phyloP scores from a whole-genome alignment of 1,284 basidiomycete species.

The Fomitopsis pinicola region DNA sequence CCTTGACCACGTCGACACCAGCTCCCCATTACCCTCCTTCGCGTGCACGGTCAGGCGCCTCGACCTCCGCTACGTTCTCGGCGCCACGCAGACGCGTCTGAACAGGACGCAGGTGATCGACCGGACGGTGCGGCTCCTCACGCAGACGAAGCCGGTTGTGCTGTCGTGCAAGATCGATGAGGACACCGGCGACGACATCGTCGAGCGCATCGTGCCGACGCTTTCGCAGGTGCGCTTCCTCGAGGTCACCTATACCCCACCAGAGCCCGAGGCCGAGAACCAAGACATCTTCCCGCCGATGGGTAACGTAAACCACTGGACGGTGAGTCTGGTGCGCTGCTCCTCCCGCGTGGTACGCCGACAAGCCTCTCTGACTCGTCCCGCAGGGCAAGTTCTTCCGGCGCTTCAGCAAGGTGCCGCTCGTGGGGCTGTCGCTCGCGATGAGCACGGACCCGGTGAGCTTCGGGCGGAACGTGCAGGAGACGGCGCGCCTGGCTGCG shows the following conservation, averaged over 20 bases:
- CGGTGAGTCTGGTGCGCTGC: slow-evolving; percentile 11
- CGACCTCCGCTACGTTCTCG: slow-evolving; percentile 17
- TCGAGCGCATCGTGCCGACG: slow-evolving; percentile 15
- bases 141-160: slow-evolving; percentile 18
- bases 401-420: slow-evolving; percentile 13
- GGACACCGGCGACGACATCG: slow-evolving; percentile 6
- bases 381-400: slow-evolving; percentile 14
- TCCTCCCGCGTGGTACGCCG: background rate
- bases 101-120: background rate
- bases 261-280: background rate
- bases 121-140: slow-evolving; percentile 15
- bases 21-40: slow-evolving; percentile 18
- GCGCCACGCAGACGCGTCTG: slow-evolving; percentile 4
- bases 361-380: slow-evolving; percentile 1
- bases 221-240: slow-evolving; percentile 16
- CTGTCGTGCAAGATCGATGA: slow-evolving; percentile 15
- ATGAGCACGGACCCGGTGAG: slow-evolving; percentile 1
- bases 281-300: background rate
- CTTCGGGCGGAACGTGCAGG: background rate
- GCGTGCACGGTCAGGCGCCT: slow-evolving; percentile 18
- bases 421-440: slow-evolving; percentile 14
- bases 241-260: slow-evolving; percentile 14
- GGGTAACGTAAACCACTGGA: slow-evolving; percentile 13
- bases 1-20: slow-evolving; percentile 20
- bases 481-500: slow-evolving; percentile 11